Evolutionary conservation across 2,329 filamentous ascomycete genomes (phyloP), one percentile per base, ranked within the genome.

Genomic region (Blastomyces emzantsi): DNA sequence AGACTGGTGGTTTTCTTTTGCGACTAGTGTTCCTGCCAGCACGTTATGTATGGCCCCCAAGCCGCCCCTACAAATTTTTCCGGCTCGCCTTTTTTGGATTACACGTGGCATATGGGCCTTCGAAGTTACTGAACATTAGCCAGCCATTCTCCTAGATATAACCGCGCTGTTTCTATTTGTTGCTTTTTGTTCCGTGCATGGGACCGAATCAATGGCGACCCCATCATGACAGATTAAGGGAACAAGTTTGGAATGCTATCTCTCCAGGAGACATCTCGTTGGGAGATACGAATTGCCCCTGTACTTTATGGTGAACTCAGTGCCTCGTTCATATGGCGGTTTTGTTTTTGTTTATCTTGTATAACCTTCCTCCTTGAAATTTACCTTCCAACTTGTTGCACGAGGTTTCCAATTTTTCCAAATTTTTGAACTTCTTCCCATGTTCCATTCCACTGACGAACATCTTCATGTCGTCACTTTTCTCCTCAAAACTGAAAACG

Each of bases 391-490:
- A 54, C 19, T 33, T 6, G 3, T 28, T 54, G 5, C 15, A 33
- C 15, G 19, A 28, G 2, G 19, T 52, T 33, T n/a, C 36, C 45
- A 41, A 17, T 15, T 56, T 56, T 43, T 52, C n/a, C 19, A 11
- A 47, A 22, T 36, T 41, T 22, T 7, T 13, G 36, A 11, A 39
- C 36, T 13, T 33, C 30, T 33, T 13, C 36, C 45, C 45, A 22
- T 49, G 7, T 22, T 43, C 28, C 52, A 39, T 19, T 19, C 45
- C 4, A 30, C 30, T 25, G 25, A 22, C 15, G 36, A 8, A 28
- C 13, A 45, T 39, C 30, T 43, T 45, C 8, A 66, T 66, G 64
- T 47, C 64, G 30, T 66, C 64, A 13, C 61, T 65, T 33, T 66
- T 66, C 33, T 65, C 65, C 41, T 62, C 65, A 36, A 64, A 61